These are phyloP conservation scores for Xylaria bambusicola DNA, from an alignment of 495 filamentous ascomycete species.

Conservation along the genomic window DNA sequence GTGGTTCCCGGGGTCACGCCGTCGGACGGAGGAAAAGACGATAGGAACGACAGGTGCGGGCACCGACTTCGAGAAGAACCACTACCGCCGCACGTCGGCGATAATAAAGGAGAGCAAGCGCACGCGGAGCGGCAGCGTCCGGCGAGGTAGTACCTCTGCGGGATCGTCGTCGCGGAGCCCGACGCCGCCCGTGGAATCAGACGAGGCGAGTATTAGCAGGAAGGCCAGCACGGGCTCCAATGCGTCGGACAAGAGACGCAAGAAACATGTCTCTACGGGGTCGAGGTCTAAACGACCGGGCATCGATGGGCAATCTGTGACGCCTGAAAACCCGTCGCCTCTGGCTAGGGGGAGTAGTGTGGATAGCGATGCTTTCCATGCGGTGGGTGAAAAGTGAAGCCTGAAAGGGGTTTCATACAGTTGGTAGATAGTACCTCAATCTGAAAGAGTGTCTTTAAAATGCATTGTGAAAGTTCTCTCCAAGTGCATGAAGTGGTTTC, in stretches of 20 bases:
- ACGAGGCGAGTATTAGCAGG: slow-evolving; percentile 40
- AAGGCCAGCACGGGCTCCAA: slow-evolving; percentile 50
- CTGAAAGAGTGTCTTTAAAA: too few species aligned
- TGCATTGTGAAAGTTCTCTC: too few species aligned
- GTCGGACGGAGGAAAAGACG: slow-evolving; percentile 32
- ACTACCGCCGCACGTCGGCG: slow-evolving; percentile 40
- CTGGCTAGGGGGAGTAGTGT: slow-evolving; percentile 51
- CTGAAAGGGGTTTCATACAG: too few species aligned
- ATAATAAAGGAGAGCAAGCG: slow-evolving; percentile 47
- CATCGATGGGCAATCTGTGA: slow-evolving; percentile 49
- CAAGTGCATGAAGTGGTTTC: too few species aligned
- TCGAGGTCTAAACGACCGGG: slow-evolving; percentile 39
- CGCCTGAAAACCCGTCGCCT: slow-evolving; percentile 54
- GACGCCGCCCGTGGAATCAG: slow-evolving; percentile 51
- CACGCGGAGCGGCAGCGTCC: slow-evolving; percentile 48
- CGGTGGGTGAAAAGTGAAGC: background rate
- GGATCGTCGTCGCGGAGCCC: slow-evolving; percentile 51
- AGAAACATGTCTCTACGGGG: slow-evolving; percentile 41
- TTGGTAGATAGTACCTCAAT: too few species aligned
- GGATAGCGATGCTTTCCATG: slow-evolving; percentile 25
- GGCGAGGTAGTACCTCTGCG: slow-evolving; percentile 48
- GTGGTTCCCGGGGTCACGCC: slow-evolving; percentile 68
- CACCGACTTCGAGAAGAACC: slow-evolving; percentile 33
- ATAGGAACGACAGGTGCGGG: slow-evolving; percentile 21
- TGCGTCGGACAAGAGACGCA: slow-evolving; percentile 52